Base-by-base conservation (phyloP, 345 rosid genomes). In the Hibiscus trionum region DNA sequence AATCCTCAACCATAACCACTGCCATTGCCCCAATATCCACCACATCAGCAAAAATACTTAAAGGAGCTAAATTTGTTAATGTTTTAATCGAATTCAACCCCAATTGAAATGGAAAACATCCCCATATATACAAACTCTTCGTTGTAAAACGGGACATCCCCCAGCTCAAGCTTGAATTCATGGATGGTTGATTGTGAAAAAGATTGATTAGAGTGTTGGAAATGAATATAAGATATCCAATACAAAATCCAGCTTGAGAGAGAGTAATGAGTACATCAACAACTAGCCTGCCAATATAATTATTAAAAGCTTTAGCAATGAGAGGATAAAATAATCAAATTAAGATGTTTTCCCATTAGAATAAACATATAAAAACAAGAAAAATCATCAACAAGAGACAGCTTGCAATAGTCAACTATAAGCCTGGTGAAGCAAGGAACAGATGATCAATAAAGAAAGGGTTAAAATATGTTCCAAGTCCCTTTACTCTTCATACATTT, bases 11-110 rank as follows among this genome's bases (percentile, higher is more conserved):
- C 71, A 93, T 74, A 4, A 88, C 96, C 16, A 90, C 86, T 11
- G 79, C 91, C 90, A 87, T 90, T 3, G 98, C 91, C 19, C 78
- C 93, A 6, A 91, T 81, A 80, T 91, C 98, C 60, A 91, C 87
- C 37, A 91, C 56, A 75, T 93, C 97, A n/a, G 98, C 96, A 72
- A 93, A 90, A 11, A 93, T 91, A 77, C 98, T 93, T 72, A 91
- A 73, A 35, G 97, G 98, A 5, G 98, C 98, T 81, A 90, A 72
- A 78, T 91, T 91, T 70, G 98, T 91, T 72, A 93, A 80, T 2
- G 89, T 85, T 55, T 87, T 77, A 39, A 93, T 79, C 1, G 96
- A 91, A 82, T 83, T 93, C 55, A 91, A 60, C 17, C 91, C 97
- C 46, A 93, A 80, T 55, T 93, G 97, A 71, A 93, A 91, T 0